A percentile compares a stretch with the other conserved stretches of the same genome.
These are phyloP conservation scores for Monosporascus sp. DNA, from an alignment of 2,329 filamentous ascomycete genomes.

Conservation along the genomic window DNA sequence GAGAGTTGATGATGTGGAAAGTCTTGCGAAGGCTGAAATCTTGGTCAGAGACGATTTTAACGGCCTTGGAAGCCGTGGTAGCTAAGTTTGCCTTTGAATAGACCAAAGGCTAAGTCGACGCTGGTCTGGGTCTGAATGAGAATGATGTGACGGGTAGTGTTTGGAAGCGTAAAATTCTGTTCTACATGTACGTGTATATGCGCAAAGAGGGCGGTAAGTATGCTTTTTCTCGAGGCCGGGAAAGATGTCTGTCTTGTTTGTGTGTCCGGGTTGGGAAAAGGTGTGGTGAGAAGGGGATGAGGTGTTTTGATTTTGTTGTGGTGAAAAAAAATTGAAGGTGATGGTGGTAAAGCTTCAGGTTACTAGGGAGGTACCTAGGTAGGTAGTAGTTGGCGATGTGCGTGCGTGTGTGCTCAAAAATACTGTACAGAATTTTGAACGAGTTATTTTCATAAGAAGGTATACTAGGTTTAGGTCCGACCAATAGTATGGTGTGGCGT, in stretches of 20 bases:
- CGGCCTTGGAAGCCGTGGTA: conserved; percentile 61
- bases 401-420: background rate
- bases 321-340: too few species aligned
- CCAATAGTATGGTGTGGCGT: background rate
- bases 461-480: background rate
- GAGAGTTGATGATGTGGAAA: conserved; percentile 61
- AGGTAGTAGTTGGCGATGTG: background rate
- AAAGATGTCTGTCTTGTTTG: too few species aligned
- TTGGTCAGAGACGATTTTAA: conserved; percentile 59
- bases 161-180: background rate
- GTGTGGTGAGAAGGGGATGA: too few species aligned
- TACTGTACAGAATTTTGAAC: background rate
- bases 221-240: too few species aligned
- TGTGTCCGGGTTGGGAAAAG: too few species aligned
- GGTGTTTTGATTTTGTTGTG: too few species aligned
- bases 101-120: conserved; percentile 56
- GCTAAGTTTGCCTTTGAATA: conserved; percentile 53
- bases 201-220: too few species aligned
- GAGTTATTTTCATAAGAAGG: background rate
- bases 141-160: conserved; percentile 4
- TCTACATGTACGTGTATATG: too few species aligned
- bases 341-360: too few species aligned
- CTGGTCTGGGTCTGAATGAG: background rate
- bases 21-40: conserved; percentile 63
- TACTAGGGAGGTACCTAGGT: too few species aligned